phyloP scores from a whole-genome alignment of 768 basidiomycete species.

The Naganishia onofrii region DNA sequence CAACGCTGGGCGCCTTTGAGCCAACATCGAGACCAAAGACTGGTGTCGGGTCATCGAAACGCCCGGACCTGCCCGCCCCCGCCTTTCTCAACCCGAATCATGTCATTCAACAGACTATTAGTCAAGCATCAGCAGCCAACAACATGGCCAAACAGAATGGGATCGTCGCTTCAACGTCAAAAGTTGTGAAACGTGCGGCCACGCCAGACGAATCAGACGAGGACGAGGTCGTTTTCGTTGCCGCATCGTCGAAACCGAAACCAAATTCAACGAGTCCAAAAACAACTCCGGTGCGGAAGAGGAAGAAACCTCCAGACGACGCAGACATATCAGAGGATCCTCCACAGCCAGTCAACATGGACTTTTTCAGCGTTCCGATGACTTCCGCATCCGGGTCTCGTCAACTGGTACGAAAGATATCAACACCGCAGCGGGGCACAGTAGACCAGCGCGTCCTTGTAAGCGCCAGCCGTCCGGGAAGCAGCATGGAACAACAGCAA shows the following conservation, averaged over 20 bases:
- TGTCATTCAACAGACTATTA: neutral
- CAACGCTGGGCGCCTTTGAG: conserved; percentile 10
- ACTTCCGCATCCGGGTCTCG: neutral
- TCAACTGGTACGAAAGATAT: neutral
- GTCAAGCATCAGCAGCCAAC: neutral
- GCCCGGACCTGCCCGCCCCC: neutral
- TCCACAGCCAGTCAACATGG: conserved; percentile 12
- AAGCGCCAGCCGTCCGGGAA: neutral
- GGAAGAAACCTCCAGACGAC: neutral
- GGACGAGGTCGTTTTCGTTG: neutral
- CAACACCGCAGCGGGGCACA: neutral
- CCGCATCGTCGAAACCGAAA: neutral
- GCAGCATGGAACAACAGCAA: neutral
- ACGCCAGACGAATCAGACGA: neutral
- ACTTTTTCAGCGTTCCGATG: conserved; percentile 17
- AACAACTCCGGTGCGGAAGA: neutral
- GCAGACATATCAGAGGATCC: neutral
- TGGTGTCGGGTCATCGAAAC: neutral
- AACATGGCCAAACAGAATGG: neutral
- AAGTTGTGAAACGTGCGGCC: neutral
- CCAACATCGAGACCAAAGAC: neutral
- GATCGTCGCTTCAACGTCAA: neutral
- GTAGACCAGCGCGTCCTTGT: neutral
- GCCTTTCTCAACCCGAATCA: neutral
- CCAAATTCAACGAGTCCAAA: neutral